Evolutionary conservation across 495 filamentous ascomycete species (phyloP).

Genomic region (Penicillium steckii): DNA sequence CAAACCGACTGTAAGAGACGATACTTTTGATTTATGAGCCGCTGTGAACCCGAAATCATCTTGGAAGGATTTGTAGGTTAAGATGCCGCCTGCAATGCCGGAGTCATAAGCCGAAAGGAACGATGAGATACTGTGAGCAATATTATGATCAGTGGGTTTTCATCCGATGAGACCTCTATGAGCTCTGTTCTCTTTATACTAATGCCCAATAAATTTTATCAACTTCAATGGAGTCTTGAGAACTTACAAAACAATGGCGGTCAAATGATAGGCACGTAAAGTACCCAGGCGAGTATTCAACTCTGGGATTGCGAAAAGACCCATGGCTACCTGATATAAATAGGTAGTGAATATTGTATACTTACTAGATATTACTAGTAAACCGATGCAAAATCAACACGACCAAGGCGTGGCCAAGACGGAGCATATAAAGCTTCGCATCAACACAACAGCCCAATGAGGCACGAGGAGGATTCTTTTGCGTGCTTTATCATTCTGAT

Average conservation of each 20-base stretch:
- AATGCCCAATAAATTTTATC: background rate
- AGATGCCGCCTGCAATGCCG: conserved; percentile 36
- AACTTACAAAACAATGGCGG: conserved; percentile 24
- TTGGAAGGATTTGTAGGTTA: conserved; percentile 37
- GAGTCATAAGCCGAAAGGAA: conserved; percentile 40
- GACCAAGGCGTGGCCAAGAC: conserved; percentile 7
- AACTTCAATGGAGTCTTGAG: background rate
- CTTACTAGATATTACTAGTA: no score
- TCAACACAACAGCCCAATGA: conserved; percentile 8
- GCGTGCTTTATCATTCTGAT: conserved; percentile 14
- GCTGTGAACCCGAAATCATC: conserved; percentile 28
- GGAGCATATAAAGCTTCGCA: conserved; percentile 9
- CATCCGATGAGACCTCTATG: background rate
- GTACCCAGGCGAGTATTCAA: conserved; percentile 23
- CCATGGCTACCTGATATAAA: conserved; percentile 14
- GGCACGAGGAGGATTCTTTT: conserved; percentile 11
- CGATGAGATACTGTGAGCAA: conserved; percentile 18
- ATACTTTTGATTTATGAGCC: conserved; percentile 30
- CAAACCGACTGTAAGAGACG: conserved; percentile 43
- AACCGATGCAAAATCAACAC: background rate
- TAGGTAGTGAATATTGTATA: background rate
- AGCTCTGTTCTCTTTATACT: background rate
- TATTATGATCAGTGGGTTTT: background rate
- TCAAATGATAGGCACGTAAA: conserved; percentile 25
- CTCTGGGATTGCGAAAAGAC: conserved; percentile 19